phyloP scores from a whole-genome alignment of 1,284 basidiomycete genomes.

The Sparassis latifolia region DNA sequence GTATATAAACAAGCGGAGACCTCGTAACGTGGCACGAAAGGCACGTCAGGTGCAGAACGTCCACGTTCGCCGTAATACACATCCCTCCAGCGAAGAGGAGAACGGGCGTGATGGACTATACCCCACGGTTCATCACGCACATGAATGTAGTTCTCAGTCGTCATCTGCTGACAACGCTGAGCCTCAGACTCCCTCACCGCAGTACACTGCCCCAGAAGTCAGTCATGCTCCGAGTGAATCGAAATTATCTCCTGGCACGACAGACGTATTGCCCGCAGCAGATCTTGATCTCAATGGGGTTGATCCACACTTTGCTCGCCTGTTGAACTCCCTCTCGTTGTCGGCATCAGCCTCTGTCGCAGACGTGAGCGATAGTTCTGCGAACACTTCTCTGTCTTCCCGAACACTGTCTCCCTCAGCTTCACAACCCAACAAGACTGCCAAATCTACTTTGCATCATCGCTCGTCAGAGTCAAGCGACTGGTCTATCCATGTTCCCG shows the following conservation, averaged over 20 bases:
- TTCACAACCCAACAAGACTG: conserved; percentile 3
- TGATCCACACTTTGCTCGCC: conserved; percentile 66
- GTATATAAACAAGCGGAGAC: conserved; percentile 42
- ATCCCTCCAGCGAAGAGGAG: conserved; percentile 22
- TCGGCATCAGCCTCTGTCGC: conserved; percentile 39
- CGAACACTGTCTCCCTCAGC: background rate
- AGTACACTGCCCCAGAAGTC: conserved; percentile 36
- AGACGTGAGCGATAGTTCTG: conserved; percentile 6
- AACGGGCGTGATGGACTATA: conserved; percentile 5
- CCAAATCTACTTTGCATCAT: background rate
- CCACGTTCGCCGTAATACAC: conserved; percentile 11
- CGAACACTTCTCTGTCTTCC: background rate
- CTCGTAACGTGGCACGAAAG: conserved; percentile 26
- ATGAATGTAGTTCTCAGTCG: conserved; percentile 61
- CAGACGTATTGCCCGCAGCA: conserved; percentile 5
- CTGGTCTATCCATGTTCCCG: background rate
- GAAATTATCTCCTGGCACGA: background rate
- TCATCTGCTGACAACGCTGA: conserved; percentile 56
- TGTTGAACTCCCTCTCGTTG: conserved; percentile 55
- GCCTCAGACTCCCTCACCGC: conserved; percentile 58
- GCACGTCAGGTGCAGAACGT: conserved; percentile 13
- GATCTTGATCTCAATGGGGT: conserved; percentile 25
- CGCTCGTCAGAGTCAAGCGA: background rate
- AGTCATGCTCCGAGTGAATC: conserved; percentile 16
- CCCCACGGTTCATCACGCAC: conserved; percentile 25